Evolutionary conservation across 2,329 filamentous ascomycete species (phyloP), one percentile per base, ranked within the genome.

Genomic region (Trichoderma sp.): DNA sequence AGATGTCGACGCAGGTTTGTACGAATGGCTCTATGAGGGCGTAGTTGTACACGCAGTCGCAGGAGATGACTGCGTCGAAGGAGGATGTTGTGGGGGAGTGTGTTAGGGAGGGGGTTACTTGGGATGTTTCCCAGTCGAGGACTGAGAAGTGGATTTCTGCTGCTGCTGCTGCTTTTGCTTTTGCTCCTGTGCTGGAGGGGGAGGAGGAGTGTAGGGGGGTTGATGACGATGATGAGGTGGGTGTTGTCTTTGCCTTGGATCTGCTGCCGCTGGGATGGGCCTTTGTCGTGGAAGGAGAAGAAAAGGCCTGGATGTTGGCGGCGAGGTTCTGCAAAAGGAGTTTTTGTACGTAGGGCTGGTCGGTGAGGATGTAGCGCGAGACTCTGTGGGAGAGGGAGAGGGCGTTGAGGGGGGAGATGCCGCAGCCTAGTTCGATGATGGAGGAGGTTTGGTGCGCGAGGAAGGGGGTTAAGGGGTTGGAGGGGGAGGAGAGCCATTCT

Each of bases 11-110:
- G 74, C 91, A 96, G 0, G 92, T 90, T 71, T 89, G 85, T n/a
- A 95, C 90, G 56, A 98, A 85, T 0, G 93, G 92, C 50, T 85
- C 80, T 26, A 98, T 86, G 3, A 98, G 84, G 2, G 90, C 86
- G 69, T 97, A 91, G 77, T 98, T 99, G 81, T 96, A 99, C 70
- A 99, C 90, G 76, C 93, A 97, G 76, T 99, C 95, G 73, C 92
- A 96, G 4, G 93, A 92, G 43, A 98, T 75, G 12, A 98, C 81
- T 15, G 88, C 78, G 72, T 96, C 90, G 69, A 95, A 89, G 65
- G 83, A 82, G 72, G 70, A 73, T 51, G 68, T 72, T 44, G 61
- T 68, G 17, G 69, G 67, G 15, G 74, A 74, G 12, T 77, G 74
- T 1, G 78, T 79, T 34, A 85, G 74, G 2, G 71, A 71, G 10